A percentile compares a stretch with the other conserved stretches of the same genome.
Conservation (phyloP, 2,329 filamentous ascomycete genomes). For the Ophiostoma piceae region DNA sequence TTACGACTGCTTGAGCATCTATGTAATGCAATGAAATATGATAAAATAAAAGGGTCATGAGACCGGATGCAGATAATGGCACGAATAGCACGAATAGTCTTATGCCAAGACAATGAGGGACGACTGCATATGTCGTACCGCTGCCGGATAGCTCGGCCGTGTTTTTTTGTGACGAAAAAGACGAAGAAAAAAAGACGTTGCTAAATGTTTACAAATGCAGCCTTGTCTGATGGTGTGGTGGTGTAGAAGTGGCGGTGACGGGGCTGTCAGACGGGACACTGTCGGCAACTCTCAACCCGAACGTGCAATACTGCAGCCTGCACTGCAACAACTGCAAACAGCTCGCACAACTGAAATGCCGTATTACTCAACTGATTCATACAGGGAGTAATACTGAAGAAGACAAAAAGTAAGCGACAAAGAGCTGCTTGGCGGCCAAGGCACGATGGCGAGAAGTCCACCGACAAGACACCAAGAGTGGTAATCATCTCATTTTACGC, state of each 20-base stretch:
- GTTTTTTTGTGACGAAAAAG: not conserved
- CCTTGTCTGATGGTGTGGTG: not conserved
- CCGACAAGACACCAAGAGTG: not conserved
- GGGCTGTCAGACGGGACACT: not conserved
- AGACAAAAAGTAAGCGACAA: not conserved
- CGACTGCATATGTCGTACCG: not conserved
- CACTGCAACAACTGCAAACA: not conserved
- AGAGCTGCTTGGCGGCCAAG: not conserved
- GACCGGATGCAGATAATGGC: not conserved
- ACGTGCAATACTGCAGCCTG: not conserved
- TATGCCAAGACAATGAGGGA: not conserved
- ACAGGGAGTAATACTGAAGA: not conserved
- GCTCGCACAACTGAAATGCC: constrained; percentile 1
- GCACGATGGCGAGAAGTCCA: not conserved
- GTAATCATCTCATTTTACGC: not conserved
- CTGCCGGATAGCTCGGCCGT: constrained; percentile 5
- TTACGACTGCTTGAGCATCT: not conserved
- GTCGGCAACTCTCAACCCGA: not conserved
- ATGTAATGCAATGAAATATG: no score
- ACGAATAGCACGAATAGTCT: not conserved
- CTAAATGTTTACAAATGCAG: not conserved
- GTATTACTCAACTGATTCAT: not conserved
- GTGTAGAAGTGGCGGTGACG: not conserved
- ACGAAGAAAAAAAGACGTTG: no score
- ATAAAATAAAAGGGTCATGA: not conserved